Base-by-base conservation (phyloP, 2,329 filamentous ascomycete genomes). In the Diaporthe velutina region DNA sequence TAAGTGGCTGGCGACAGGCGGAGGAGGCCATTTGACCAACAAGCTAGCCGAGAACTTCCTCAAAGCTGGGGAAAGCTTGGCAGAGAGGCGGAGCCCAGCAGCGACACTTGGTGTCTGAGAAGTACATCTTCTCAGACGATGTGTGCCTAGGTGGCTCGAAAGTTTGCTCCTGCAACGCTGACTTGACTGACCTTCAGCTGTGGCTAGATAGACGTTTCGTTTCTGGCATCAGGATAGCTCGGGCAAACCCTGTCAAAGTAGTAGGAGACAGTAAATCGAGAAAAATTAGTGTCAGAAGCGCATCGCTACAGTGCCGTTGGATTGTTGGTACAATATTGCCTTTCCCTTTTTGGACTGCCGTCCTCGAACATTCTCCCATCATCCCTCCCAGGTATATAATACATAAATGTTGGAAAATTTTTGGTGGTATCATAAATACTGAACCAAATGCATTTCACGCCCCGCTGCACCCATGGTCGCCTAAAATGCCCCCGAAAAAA, bases 341-440 rank as follows among this genome's bases (percentile, higher is more conserved):
- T 22, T 33, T 42, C 57, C 28, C n/a, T 25, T 42, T n/a, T 38
- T n/a, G 42, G 40, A 30, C 19, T 35, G 48, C 45, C 45, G 7
- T 17, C 57, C 40, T 40, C n/a, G 19, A 54, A 42, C 55, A 50
- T 42, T 54, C 35, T 64, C 30, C 35, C 70, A 19, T 52, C 33
- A 9, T 54, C 19, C 25, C 70, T 61, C 45, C 30, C 19, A 64
- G 55, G 57, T 54, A 72, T 61, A 71, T 54, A 72, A 28, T 54
- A 74, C 33, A 74, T 30, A 70, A 54, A 42, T 66, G 25, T 17
- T n/a, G 50, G 68, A 66, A 38, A 58, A 8, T 57, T 73, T 73
- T 73, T 58, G 50, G 70, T 74, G 60, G 68, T 68, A 74, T 74
- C 68, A 45, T 54, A 25, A 67, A 40, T 54, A 38, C 60, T 40